Base-by-base conservation (phyloP, 495 filamentous ascomycete species). In the Penicillium paradoxum region DNA sequence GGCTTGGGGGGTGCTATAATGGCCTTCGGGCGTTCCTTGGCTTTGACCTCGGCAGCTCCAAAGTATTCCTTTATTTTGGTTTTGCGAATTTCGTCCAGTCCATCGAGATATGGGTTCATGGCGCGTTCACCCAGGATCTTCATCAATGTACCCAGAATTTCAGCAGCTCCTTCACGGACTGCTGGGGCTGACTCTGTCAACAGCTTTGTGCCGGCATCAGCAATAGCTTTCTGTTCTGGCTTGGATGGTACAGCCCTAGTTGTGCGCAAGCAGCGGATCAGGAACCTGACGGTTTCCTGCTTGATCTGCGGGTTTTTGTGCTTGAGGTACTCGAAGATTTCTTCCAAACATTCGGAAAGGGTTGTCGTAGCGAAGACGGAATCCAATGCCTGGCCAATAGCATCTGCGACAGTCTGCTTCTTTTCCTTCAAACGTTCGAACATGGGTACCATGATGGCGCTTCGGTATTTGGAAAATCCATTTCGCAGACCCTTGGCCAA, bases 301-400 rank as follows among this genome's bases (percentile, higher is more conserved):
- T 99, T 99, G 43, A 99, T 85, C 57, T 96, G 91, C 0, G 93
- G 95, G 63, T 99, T 99, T 65, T 99, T 99, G 74, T 96, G 87
- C 52, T 82, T 87, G 30, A 97, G 72, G 58, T 83, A 91, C 57
- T 93, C 86, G 0, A 91, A 70, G 29, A 87, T 95, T 44, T 97
- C 95, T 68, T 96, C 90, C 19, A 97, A 68, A 59, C 86, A 91
- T 5, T 97, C 95, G 19, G 84, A 78, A 36, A 99, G 71, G 49
- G 77, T 82, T 6, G 89, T 93, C 1, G 91, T 80, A 5, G 71
- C 47, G 67, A 97, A 97, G 1, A 96, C 88, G 32, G 89, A 82
- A 69, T 97, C 91, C 33, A 97, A 72, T 2, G 92, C 92, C 43
- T 83, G 82, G 7, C 86, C 84, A 19, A 99, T 73, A 1, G 91